Evolutionary conservation across 164 flowering plant species (phyloP).

Genomic region (Liriodendron chinense): DNA sequence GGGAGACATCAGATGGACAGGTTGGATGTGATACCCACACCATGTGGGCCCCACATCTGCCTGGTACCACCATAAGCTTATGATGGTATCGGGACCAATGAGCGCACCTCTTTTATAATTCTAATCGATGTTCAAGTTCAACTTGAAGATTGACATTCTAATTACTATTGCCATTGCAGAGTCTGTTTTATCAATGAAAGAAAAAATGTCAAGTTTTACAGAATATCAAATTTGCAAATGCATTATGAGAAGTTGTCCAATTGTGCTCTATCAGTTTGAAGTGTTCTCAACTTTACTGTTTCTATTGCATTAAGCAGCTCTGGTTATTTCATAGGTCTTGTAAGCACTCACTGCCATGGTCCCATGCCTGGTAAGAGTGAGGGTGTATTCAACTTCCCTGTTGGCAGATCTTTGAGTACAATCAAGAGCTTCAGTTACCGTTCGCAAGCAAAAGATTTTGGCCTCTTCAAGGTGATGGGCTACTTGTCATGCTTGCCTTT

Average conservation of each 20-base stretch:
- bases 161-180: too few relatives aligned
- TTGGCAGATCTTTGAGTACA: conserved; percentile 11
- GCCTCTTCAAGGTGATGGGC: conserved; percentile 17
- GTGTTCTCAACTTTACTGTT: not conserved
- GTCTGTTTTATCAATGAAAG: too few relatives aligned
- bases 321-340: conserved; percentile 23
- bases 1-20: too few relatives aligned
- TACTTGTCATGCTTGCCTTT: not conserved
- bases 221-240: not conserved
- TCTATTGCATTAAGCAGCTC: conserved; percentile 1
- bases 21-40: too few relatives aligned
- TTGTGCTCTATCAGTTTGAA: not conserved
- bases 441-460: conserved; percentile 20
- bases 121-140: too few relatives aligned
- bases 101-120: too few relatives aligned
- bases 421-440: not conserved
- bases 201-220: too few relatives aligned
- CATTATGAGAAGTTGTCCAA: not conserved
- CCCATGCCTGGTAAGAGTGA: conserved; percentile 20
- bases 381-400: conserved; percentile 10
- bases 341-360: conserved; percentile 20
- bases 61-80: too few relatives aligned
- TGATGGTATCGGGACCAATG: too few relatives aligned
- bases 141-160: too few relatives aligned
- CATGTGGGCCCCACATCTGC: too few relatives aligned